A percentile compares a stretch with the other conserved stretches of the same genome.
phyloP scores from a whole-genome alignment of 148 eudicot species.

The Chenopodium quinoa region DNA sequence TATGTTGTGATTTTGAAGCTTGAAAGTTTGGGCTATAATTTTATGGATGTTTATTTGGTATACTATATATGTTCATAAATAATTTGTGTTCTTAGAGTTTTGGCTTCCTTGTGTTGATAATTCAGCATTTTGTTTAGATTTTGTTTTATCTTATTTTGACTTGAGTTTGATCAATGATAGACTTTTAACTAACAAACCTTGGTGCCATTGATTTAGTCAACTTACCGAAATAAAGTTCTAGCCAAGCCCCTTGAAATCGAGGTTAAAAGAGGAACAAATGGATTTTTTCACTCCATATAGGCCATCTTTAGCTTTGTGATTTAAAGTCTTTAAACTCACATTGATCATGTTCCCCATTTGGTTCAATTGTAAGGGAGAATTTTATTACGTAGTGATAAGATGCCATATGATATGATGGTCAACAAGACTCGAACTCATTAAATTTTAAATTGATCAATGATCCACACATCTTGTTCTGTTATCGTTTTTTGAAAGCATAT shows the following conservation, averaged over 20 bases:
- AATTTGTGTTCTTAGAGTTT: neutral
- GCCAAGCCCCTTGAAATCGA: neutral
- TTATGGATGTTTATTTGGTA: neutral
- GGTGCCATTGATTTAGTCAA: slow-evolving; percentile 20
- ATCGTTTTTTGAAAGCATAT: neutral
- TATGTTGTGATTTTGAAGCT: slow-evolving; percentile 3
- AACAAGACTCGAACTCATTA: neutral
- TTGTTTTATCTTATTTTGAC: slow-evolving; percentile 3
- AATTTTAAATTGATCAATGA: neutral
- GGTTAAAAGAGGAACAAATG: neutral
- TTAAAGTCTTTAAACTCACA: neutral
- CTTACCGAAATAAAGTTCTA: slow-evolving; percentile 5
- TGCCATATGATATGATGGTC: neutral
- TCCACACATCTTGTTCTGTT: neutral
- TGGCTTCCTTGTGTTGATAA: slow-evolving; percentile 1
- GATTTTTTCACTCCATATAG: neutral
- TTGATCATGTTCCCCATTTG: neutral
- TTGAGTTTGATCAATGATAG: slow-evolving; percentile 10
- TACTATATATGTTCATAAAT: neutral
- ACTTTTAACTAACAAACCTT: neutral
- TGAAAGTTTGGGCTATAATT: neutral
- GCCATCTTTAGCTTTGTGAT: neutral
- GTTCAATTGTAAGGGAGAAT: neutral
- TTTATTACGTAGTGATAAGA: neutral
- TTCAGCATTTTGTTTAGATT: slow-evolving; percentile 2